These are phyloP conservation scores for Scedosporium aurantiacum DNA, from an alignment of 2,329 filamentous ascomycete genomes.

Conservation along the genomic window DNA sequence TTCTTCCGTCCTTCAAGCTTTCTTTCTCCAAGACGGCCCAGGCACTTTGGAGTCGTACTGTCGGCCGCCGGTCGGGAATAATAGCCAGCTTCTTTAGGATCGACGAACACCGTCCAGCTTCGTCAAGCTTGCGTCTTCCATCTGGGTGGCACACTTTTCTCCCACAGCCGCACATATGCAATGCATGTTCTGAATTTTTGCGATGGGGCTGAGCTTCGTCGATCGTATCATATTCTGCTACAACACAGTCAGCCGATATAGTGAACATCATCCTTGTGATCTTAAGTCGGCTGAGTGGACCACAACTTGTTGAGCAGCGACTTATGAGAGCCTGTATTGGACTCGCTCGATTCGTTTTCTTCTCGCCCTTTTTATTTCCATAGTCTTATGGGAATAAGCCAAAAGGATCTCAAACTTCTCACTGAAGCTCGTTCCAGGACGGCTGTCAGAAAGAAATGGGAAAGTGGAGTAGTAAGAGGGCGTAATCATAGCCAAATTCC, in stretches of 20 bases:
- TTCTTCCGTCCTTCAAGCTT: too few relatives aligned
- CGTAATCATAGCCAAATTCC: too few relatives aligned
- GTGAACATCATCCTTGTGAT: background rate
- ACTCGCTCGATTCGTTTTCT: too few relatives aligned
- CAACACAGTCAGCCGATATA: background rate
- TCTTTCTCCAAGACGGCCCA: background rate
- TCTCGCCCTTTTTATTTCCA: too few relatives aligned
- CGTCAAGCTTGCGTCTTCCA: background rate
- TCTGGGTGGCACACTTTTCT: background rate
- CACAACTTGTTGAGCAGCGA: too few relatives aligned
- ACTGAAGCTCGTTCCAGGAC: too few relatives aligned
- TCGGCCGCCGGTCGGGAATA: background rate
- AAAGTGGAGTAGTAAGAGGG: too few relatives aligned
- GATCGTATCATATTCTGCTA: background rate
- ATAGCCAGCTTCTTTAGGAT: background rate
- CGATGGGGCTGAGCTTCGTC: background rate
- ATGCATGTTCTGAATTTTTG: background rate
- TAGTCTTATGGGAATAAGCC: too few relatives aligned
- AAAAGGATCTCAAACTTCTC: too few relatives aligned
- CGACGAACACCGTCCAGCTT: background rate
- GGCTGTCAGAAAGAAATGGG: too few relatives aligned
- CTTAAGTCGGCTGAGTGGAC: background rate
- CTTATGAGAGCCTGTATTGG: too few relatives aligned
- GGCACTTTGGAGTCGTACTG: background rate
- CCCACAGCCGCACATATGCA: background rate